Percentiles rank a stretch among this genome's conserved stretches.
These are phyloP conservation scores for Neurospora pannonica DNA, from an alignment of 495 filamentous ascomycete genomes.

Conservation along the genomic window DNA sequence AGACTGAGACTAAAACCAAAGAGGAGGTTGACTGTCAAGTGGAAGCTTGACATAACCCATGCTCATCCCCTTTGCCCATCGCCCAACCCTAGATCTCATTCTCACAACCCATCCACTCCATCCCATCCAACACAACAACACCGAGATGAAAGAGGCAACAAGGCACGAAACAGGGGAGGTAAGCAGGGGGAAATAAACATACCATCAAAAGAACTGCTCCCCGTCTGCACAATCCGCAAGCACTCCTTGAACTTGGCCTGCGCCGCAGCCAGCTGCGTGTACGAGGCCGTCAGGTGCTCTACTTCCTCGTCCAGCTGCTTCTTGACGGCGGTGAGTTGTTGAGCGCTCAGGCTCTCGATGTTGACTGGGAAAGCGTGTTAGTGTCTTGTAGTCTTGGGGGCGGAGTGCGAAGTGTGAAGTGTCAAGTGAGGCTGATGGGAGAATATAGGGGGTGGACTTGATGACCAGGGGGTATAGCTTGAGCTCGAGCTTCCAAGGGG, in stretches of 20 bases:
- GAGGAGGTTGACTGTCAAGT: neutral
- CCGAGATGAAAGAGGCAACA: neutral
- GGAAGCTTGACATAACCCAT: neutral
- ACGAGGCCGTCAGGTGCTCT: constrained; percentile 83
- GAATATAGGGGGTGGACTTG: neutral
- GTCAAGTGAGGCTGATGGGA: too few relatives aligned
- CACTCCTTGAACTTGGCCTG: constrained; percentile 91
- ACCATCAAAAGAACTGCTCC: constrained; percentile 31
- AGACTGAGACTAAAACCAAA: neutral
- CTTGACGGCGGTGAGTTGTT: constrained; percentile 59
- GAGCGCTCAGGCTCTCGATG: constrained; percentile 39
- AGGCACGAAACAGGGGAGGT: neutral
- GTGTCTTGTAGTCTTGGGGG: too few relatives aligned
- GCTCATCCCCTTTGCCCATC: neutral
- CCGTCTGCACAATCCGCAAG: constrained; percentile 58
- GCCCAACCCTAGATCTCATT: neutral
- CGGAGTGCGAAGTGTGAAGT: too few relatives aligned
- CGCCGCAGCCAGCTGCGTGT: constrained; percentile 76
- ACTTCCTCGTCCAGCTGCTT: constrained; percentile 93
- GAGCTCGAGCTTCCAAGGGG: neutral
- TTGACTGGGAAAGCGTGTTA: constrained; percentile 21
- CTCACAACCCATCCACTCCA: neutral
- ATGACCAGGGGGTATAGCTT: neutral
- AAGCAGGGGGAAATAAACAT: constrained; percentile 1
- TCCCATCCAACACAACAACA: neutral